phyloP scores from a whole-genome alignment of 1,284 basidiomycete species.

The Porodaedalea pini region DNA sequence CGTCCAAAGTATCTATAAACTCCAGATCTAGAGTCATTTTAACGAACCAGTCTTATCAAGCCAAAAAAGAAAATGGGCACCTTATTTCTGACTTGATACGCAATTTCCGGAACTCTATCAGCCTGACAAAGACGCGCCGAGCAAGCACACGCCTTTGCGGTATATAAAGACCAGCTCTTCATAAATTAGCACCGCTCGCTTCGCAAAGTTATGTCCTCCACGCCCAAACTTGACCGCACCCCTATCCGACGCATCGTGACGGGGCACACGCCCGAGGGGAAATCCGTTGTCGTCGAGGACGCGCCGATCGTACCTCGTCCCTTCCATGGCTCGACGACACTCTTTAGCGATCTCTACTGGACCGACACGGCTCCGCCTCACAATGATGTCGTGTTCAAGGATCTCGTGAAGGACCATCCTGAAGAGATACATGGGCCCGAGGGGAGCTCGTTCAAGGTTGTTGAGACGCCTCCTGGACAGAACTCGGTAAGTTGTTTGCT shows the following conservation, averaged over 20 bases:
- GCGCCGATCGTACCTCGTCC: background rate
- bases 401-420: conserved; percentile 1
- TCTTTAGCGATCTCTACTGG: conserved; percentile 15
- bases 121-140: no score
- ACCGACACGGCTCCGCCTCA: conserved; percentile 6
- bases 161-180: no score
- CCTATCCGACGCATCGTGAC: conserved; percentile 20
- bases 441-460: conserved; percentile 9
- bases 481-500: background rate
- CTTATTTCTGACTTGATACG: no score
- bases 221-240: background rate
- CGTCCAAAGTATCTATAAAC: no score
- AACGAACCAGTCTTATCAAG: no score
- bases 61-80: no score
- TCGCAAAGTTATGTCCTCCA: no score
- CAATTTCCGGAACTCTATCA: no score
- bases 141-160: no score
- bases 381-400: background rate
- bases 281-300: conserved; percentile 17
- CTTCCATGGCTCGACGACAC: background rate
- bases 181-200: no score
- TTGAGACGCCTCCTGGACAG: conserved; percentile 11
- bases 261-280: conserved; percentile 15
- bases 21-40: no score
- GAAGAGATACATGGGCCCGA: conserved; percentile 4